A percentile compares a stretch with the other conserved stretches of the same genome.
Conservation (phyloP, 345 rosid species). For the Aethionema arabicum region DNA sequence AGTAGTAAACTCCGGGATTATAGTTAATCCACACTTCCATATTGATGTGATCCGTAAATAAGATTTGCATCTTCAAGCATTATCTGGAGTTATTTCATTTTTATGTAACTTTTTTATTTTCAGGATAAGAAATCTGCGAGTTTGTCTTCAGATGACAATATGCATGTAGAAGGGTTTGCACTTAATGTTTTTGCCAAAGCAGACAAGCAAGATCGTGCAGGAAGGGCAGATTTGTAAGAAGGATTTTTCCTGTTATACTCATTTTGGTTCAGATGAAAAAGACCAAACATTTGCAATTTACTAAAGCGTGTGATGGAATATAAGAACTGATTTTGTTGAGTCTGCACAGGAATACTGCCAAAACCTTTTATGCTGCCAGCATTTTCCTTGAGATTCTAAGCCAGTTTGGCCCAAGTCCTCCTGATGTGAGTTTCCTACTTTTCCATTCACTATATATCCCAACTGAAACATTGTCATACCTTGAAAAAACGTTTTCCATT, state of each 20-base stretch:
- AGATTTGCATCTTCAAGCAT: too few relatives aligned
- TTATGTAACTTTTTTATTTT: slow-evolving; percentile 9
- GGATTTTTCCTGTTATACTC: not conserved
- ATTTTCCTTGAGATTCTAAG: slow-evolving; percentile 85
- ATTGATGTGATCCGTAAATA: too few relatives aligned
- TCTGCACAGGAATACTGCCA: slow-evolving; percentile 83
- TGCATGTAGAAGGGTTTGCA: slow-evolving; percentile 93
- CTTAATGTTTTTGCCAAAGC: slow-evolving; percentile 87
- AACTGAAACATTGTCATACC: too few relatives aligned
- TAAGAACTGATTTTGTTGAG: slow-evolving; percentile 22
- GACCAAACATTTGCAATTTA: too few relatives aligned
- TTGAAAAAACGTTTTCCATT: too few relatives aligned
- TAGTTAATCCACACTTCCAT: too few relatives aligned
- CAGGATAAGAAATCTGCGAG: slow-evolving; percentile 88
- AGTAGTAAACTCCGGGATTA: too few relatives aligned
- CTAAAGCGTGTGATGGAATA: slow-evolving; percentile 18
- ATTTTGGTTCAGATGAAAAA: not conserved
- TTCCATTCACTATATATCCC: not conserved
- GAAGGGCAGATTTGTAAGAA: slow-evolving; percentile 87
- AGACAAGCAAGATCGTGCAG: slow-evolving; percentile 96
- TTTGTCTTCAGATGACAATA: slow-evolving; percentile 77
- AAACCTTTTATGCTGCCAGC: slow-evolving; percentile 97
- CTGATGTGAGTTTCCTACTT: slow-evolving; percentile 66
- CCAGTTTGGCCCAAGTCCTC: slow-evolving; percentile 82
- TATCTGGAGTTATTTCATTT: not conserved